Base-by-base conservation (phyloP, 768 basidiomycete species). In the Lactifluus pinguis region DNA sequence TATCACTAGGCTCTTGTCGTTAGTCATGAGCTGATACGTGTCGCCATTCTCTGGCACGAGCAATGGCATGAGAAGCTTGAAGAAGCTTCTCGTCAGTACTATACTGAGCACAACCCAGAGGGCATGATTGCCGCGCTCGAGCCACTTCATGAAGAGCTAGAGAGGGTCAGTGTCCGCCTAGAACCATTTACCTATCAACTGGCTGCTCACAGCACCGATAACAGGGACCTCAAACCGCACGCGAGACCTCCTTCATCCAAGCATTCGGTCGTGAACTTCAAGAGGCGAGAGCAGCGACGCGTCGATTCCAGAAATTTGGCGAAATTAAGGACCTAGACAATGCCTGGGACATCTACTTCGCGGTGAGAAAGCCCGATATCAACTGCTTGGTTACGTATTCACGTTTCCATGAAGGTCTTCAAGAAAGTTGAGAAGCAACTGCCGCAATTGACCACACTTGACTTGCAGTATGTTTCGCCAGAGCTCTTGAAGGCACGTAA, bases 341-440 rank as follows among this genome's bases (percentile, higher is more conserved):
- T 69, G 97, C 97, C 36, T 99, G 97, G 97, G 97, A 98, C 68
- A 94, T 98, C 30, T 99, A 99, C 73, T 99, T 98, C 68, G 84
- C 84, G 51, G 93, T 92, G 69, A 64, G 85, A 72, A n/a, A 29
- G 14, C 15, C 17, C 6, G 9, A 8, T 14, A 36, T 25, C 10
- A 9, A 21, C 4, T 41, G 9, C 13, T 17, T 21, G 54, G 55
- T 41, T 19, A 13, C 32, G 48, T 29, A 60, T 19, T 53, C 36
- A 49, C 61, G 13, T 13, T 10, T 51, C 17, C 45, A 48, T 44
- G 6, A 65, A 95, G 91, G 89, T 98, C 36, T 98, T 98, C 80
- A 91, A 92, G 73, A 92, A 91, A 71, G 86, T 99, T 58, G 92
- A 97, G 71, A 98, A 95, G 75, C 92, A 93, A 66, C 73, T 99